Evolutionary conservation across 176 grass and related monocot genomes (phyloP).

Genomic region (Lolium perenne): DNA sequence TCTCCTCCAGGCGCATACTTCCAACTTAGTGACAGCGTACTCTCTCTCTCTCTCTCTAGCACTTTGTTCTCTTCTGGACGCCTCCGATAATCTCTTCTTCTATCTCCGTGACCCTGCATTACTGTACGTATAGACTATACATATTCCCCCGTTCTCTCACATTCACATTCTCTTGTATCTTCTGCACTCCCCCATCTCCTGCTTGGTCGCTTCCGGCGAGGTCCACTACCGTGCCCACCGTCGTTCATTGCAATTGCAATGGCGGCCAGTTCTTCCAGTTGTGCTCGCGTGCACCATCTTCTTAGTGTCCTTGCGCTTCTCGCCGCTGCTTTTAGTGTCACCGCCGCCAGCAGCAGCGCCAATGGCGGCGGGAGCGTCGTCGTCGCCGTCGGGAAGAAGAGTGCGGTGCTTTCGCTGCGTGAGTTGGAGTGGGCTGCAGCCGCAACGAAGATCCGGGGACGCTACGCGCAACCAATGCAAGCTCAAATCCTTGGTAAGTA

Average conservation of each 20-base stretch:
- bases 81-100: constrained; percentile 14
- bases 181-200: not conserved
- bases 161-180: constrained; percentile 55
- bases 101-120: not conserved
- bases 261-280: constrained; percentile 21
- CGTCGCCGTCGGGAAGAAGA: constrained; percentile 4
- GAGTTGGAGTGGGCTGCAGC: constrained; percentile 48
- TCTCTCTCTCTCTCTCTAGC: not conserved
- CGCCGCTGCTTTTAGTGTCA: not conserved
- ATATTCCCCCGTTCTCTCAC: not conserved
- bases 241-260: constrained; percentile 7
- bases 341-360: not conserved
- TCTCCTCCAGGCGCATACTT: not conserved
- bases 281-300: not conserved
- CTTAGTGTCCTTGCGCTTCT: constrained; percentile 40
- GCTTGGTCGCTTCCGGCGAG: constrained; percentile 22
- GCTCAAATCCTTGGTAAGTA: constrained; percentile 52
- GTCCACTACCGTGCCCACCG: not conserved
- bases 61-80: constrained; percentile 35
- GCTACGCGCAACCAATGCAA: not conserved
- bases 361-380: not conserved
- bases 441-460: not conserved
- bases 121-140: not conserved
- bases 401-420: constrained; percentile 39
- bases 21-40: not conserved